Conservation (phyloP, 805 yeast genomes). For the Suhomyces sp. region DNA sequence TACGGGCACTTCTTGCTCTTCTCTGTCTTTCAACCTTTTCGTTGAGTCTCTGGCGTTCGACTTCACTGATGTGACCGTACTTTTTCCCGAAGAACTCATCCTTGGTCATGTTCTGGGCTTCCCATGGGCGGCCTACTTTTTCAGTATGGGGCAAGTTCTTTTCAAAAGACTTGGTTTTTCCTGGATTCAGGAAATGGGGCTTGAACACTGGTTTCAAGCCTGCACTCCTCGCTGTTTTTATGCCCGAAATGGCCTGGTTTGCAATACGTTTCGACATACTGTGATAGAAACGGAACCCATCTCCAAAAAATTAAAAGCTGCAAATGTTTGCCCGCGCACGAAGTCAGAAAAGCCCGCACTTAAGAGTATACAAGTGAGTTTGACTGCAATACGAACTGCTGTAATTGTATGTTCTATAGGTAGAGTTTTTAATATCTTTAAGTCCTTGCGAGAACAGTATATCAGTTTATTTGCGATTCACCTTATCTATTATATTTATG, state of each 20-base stretch:
- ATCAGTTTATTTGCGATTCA: no score
- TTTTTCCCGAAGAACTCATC: slow-evolving; percentile 38
- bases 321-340: background rate
- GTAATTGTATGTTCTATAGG: no score
- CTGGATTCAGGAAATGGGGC: slow-evolving; percentile 9
- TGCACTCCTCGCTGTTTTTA: background rate
- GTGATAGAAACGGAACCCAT: background rate
- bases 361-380: no score
- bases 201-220: slow-evolving; percentile 7
- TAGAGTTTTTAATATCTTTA: no score
- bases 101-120: slow-evolving; percentile 30
- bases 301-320: background rate
- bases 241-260: background rate
- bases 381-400: no score
- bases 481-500: no score
- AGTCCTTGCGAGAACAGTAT: no score
- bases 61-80: slow-evolving; percentile 29
- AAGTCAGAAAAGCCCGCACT: background rate
- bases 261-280: slow-evolving; percentile 1
- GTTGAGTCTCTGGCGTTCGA: slow-evolving; percentile 23
- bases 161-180: slow-evolving; percentile 17
- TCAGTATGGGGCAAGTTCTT: slow-evolving; percentile 21
- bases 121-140: slow-evolving; percentile 33
- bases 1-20: slow-evolving; percentile 23
- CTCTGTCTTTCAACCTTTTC: slow-evolving; percentile 33